Conservation (phyloP, 2,329 filamentous ascomycete species). For the Trichoderma sp. region DNA sequence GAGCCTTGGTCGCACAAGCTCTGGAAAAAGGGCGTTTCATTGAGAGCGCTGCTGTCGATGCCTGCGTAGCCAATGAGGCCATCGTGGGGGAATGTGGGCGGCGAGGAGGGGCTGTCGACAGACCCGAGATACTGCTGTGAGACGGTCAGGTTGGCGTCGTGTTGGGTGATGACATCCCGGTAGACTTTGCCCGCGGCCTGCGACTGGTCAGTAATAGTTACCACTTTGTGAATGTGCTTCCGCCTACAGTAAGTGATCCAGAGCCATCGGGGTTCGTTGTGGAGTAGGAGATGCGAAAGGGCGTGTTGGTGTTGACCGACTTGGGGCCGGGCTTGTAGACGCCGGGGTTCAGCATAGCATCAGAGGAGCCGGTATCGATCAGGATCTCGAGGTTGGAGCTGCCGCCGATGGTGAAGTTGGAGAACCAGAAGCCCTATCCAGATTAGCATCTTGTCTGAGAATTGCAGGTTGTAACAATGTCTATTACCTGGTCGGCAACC, state of each 20-base stretch:
- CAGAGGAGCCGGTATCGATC: slow-evolving; percentile 29
- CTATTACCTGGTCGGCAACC: slow-evolving; percentile 25
- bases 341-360: slow-evolving; percentile 28
- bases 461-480: background rate
- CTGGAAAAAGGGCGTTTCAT: slow-evolving; percentile 26
- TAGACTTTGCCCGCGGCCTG: slow-evolving; percentile 29
- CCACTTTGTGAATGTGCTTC: background rate
- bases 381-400: slow-evolving; percentile 29
- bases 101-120: slow-evolving; percentile 23
- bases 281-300: slow-evolving; percentile 28
- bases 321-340: slow-evolving; percentile 27
- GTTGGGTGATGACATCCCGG: slow-evolving; percentile 28
- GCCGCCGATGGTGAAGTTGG: slow-evolving; percentile 29
- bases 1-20: slow-evolving; percentile 27
- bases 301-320: slow-evolving; percentile 14
- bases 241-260: slow-evolving; percentile 25
- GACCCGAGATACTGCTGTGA: slow-evolving; percentile 26
- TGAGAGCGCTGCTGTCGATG: slow-evolving; percentile 16
- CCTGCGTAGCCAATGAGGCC: slow-evolving; percentile 30
- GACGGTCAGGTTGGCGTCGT: slow-evolving; percentile 27
- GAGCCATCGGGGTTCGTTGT: slow-evolving; percentile 30
- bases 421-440: slow-evolving; percentile 30
- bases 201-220: background rate
- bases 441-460: background rate
- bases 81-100: slow-evolving; percentile 28